phyloP scores from a whole-genome alignment of 2,329 filamentous ascomycete species.

The Corniculantispora saksenae region DNA sequence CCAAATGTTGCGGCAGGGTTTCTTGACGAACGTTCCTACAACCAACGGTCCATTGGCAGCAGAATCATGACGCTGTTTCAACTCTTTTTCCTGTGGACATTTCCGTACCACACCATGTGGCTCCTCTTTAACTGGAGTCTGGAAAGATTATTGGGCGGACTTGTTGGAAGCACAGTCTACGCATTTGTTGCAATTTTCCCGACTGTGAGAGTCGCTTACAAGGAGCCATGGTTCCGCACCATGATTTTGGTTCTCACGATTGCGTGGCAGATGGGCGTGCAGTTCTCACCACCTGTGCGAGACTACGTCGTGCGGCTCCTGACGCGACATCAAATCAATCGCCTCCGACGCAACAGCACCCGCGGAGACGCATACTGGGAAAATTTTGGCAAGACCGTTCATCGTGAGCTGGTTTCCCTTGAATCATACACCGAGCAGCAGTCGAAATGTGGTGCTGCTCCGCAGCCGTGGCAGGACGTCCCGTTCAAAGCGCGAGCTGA shows the following conservation, averaged over 20 bases:
- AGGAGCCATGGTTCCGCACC: slow-evolving; percentile 22
- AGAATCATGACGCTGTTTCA: slow-evolving; percentile 23
- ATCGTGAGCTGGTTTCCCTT: slow-evolving; percentile 20
- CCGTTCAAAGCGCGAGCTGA: slow-evolving; percentile 21
- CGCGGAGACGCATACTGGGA: slow-evolving; percentile 13
- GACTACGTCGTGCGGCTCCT: slow-evolving; percentile 21
- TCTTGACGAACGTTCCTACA: slow-evolving; percentile 24
- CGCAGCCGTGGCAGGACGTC: slow-evolving; percentile 19
- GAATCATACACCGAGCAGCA: slow-evolving; percentile 11
- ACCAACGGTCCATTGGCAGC: slow-evolving; percentile 24
- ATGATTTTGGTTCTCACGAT: slow-evolving; percentile 24
- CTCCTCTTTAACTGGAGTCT: slow-evolving; percentile 25
- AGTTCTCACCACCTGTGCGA: slow-evolving; percentile 20
- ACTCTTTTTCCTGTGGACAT: slow-evolving; percentile 24
- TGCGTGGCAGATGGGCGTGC: slow-evolving; percentile 23
- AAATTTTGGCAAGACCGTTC: slow-evolving; percentile 14
- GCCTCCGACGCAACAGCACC: background rate
- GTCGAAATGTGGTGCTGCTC: background rate
- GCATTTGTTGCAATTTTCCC: slow-evolving; percentile 22
- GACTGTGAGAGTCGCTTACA: slow-evolving; percentile 13
- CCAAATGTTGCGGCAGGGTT: slow-evolving; percentile 24
- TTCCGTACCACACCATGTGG: slow-evolving; percentile 22
- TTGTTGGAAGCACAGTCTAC: slow-evolving; percentile 24
- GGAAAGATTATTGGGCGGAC: slow-evolving; percentile 22
- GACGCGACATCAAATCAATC: slow-evolving; percentile 19